Evolutionary conservation across 805 yeast genomes (phyloP), one percentile per base, ranked within the genome.

Genomic region (Zygotorulaspora florentina): DNA sequence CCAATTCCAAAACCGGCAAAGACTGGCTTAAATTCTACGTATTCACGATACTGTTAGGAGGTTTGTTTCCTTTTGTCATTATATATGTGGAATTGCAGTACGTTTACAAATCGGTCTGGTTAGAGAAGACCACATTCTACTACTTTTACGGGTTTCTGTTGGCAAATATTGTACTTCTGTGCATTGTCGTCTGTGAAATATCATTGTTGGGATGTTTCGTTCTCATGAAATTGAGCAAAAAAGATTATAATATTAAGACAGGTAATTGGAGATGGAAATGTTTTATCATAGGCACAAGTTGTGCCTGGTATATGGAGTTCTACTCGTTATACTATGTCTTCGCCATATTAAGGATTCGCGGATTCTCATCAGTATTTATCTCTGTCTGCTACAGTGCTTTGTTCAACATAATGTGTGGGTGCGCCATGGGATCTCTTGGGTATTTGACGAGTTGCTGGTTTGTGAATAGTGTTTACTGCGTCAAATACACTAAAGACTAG

Each of bases 61-160:
- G 96, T 2, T 40, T 82, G 16, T 73, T 85, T 40, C 95, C 96
- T 29, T 88, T 87, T 59, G 81, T 83, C 13, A 80, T 87, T 10
- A 81, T 86, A n/a, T 83, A 83, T 59, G 88, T 85, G 45, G 96
- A 88, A 59, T 68, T 88, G 48, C 66, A 80, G 45, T 83, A 81
- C 62, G 74, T 87, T 25, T 81, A 85, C 68, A 80, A 85, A 61
- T 79, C 90, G 1, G 70, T 87, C 9, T 87, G 95, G 91, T 69
- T 83, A 47, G 89, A 85, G 57, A 84, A 84, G 62, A 78, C 89
- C 0, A 78, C 90, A 2, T 85, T 80, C 57, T 85, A 85, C 64
- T 85, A 81, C 69, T 77, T 81, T 76, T 87, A 85, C 64, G 93
- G 95, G 2, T 87, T 86, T 59, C 68, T 88, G 17, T 72, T 83